Percentiles rank a stretch among this genome's conserved stretches.
Evolutionary conservation across 352 stramenopile species (phyloP).

Genomic region (Globisporangium nodosum): DNA sequence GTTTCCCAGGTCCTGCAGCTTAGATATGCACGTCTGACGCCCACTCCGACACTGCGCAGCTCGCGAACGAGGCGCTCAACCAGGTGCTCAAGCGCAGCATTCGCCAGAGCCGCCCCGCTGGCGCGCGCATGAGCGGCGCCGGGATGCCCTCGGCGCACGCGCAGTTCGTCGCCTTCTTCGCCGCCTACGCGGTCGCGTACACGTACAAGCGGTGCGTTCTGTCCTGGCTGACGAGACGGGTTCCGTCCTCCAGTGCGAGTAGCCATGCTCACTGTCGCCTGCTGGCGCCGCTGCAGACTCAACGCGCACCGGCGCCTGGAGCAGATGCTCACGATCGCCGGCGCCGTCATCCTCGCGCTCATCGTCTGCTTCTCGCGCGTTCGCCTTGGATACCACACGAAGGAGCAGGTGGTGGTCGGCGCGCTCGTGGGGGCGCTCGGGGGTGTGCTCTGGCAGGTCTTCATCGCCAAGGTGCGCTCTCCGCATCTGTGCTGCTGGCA

Average conservation of each 20-base stretch:
- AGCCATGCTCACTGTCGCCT: neutral
- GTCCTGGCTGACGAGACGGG: neutral
- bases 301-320: conserved; percentile 50
- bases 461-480: conserved; percentile 23
- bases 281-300: conserved; percentile 20
- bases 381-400: conserved; percentile 72
- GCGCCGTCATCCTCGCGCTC: conserved; percentile 30
- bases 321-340: conserved; percentile 54
- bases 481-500: no score
- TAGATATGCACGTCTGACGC: neutral
- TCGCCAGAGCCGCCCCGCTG: conserved; percentile 57
- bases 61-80: conserved; percentile 70
- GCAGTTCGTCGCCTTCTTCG: conserved; percentile 81
- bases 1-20: neutral
- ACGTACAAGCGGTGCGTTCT: conserved; percentile 43
- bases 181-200: conserved; percentile 64
- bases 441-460: conserved; percentile 49
- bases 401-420: conserved; percentile 63
- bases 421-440: conserved; percentile 34
- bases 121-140: conserved; percentile 52
- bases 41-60: conserved; percentile 15
- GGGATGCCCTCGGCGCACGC: conserved; percentile 81
- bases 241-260: neutral
- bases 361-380: conserved; percentile 72
- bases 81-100: conserved; percentile 77